Conservation (phyloP, 305 asterid species). For the Rubia balearica region DNA sequence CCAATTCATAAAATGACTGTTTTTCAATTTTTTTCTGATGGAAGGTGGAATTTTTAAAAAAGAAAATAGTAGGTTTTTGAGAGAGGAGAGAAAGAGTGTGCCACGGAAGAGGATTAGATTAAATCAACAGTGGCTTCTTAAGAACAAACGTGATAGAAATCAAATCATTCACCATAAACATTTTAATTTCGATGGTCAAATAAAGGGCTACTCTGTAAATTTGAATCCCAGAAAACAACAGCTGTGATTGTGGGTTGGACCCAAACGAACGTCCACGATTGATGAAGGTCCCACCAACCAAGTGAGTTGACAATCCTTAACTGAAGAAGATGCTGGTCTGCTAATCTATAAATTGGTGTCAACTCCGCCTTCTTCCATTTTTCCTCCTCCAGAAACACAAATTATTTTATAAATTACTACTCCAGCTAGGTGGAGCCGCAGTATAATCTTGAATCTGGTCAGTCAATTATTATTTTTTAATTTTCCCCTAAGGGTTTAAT, state of each 20-base stretch:
- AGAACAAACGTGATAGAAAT: background rate
- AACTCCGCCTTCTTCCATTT: background rate
- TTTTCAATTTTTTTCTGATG: too few relatives aligned
- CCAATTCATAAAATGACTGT: too few relatives aligned
- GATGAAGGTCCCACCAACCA: slow-evolving; percentile 2
- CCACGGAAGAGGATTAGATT: too few relatives aligned
- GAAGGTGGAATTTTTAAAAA: too few relatives aligned
- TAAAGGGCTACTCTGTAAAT: background rate
- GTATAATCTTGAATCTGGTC: slow-evolving; percentile 5
- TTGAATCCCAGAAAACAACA: background rate
- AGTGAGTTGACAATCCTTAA: background rate
- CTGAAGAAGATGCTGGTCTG: slow-evolving; percentile 6
- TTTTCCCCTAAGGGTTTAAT: background rate
- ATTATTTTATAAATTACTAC: too few relatives aligned
- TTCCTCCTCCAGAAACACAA: background rate
- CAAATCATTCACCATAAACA: background rate
- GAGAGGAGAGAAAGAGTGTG: too few relatives aligned
- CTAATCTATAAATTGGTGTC: background rate
- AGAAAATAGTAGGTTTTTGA: too few relatives aligned
- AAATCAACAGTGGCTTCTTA: background rate
- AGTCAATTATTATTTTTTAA: background rate
- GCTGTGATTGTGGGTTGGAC: background rate
- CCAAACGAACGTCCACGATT: background rate
- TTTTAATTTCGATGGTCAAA: background rate
- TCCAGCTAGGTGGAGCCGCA: slow-evolving; percentile 4